These are phyloP conservation scores for Phytopythium aichiense DNA, from an alignment of 352 stramenopile species.

Conservation along the genomic window DNA sequence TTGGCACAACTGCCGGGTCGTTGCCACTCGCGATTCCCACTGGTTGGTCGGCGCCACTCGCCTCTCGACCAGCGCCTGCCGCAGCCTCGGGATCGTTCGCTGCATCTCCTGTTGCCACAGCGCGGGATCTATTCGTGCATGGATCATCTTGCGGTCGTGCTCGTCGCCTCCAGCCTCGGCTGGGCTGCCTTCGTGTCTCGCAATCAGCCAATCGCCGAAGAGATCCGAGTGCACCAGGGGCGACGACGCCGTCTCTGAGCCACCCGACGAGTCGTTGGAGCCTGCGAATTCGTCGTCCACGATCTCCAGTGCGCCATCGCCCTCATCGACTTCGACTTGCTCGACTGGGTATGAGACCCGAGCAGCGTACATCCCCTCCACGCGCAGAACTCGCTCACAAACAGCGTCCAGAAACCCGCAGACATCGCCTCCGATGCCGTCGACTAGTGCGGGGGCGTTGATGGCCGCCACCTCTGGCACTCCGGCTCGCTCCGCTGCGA, in stretches of 20 bases:
- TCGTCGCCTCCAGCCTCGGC: neutral
- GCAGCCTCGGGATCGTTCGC: conserved; percentile 35
- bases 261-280: conserved; percentile 12
- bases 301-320: conserved; percentile 39
- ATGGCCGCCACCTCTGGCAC: conserved; percentile 26
- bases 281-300: conserved; percentile 27
- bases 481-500: conserved; percentile 41
- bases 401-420: conserved; percentile 49
- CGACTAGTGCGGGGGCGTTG: conserved; percentile 36
- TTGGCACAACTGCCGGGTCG: neutral
- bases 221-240: conserved; percentile 12
- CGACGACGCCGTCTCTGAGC: conserved; percentile 27
- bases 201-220: conserved; percentile 39
- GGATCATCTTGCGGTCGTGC: conserved; percentile 31
- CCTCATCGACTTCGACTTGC: conserved; percentile 34
- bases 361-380: conserved; percentile 11
- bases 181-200: conserved; percentile 25
- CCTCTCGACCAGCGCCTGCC: conserved; percentile 5
- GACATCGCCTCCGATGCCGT: conserved; percentile 41
- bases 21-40: conserved; percentile 1
- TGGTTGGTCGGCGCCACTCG: neutral
- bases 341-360: conserved; percentile 35
- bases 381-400: conserved; percentile 30
- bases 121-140: conserved; percentile 29
- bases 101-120: conserved; percentile 35